Evolutionary conservation across 345 rosid genomes (phyloP), one percentile per base, ranked within the genome.

Genomic region (Pistacia vera): DNA sequence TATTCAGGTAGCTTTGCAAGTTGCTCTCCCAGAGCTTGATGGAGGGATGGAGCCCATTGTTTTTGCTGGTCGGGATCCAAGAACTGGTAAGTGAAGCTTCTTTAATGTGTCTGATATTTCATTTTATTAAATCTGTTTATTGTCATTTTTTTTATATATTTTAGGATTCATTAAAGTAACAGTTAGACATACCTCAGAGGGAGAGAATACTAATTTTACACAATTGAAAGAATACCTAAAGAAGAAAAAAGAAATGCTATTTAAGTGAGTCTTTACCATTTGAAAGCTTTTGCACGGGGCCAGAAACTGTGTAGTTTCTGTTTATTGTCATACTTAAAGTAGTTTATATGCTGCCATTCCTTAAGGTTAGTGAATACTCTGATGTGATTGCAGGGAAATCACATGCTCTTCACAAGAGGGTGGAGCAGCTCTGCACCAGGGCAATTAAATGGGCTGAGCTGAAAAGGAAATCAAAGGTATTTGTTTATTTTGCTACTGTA

Each of bases 41-140:
- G 99, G 99, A 52, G 99, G 95, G 61, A 93, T 96, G 99, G 97
- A 93, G 79, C 99, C 97, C 20, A 96, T 96, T 55, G 99, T 96
- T 69, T 96, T 93, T 5, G 94, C 99, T 4, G 98, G 99, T 63
- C 95, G 99, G 66, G 99, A 96, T 83, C 99, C 99, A 54, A 88
- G 97, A 89, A 88, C 92, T 76, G 99, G 99, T 85, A 81, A 86
- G 88, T 78, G 20, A 33, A 63, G 12, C 36, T 75, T 64, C 69
- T 73, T 54, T 54, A 14, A 28, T 60, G 17, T 18, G 30, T 66
- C 16, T 58, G 12, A 65, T 33, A 57, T 11, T n/a, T 16, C 6
- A 35, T 20, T 58, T 17, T 48, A 54, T 46, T 71, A 12, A 2
- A 11, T 28, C 25, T 16, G 36, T 52, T 61, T 71, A 18, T 30